Base-by-base conservation (phyloP, 768 basidiomycete species). In the Leucocoprinus sp. region DNA sequence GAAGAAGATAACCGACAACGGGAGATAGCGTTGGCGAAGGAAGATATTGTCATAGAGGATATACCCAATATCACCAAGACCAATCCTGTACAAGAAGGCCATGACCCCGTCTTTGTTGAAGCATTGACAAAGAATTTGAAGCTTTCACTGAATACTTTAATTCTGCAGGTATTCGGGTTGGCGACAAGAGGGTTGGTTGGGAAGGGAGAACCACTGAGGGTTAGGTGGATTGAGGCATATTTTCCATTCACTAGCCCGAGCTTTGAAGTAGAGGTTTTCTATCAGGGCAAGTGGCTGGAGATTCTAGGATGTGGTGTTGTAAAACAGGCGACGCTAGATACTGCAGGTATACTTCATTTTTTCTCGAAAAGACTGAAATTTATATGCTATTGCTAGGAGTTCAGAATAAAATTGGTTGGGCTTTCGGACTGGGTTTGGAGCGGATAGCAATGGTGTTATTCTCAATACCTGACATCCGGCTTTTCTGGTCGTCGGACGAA, bases 171-270 rank as follows among this genome's bases (percentile, higher is more conserved):
- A 21, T 97, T 98, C 60, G 86, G 87, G 3, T 72, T 69, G 7
- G 69, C 61, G 8, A 70, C 68, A 14, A 75, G 68, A 8, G 43
- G 43, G 15, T 5, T 26, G 9, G 38, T 40, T 23, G 23, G 23
- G 12, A 40, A n/a, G 9, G 23, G 23, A 28, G 76, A 86, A 40
- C 93, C 96, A 19, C 68, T 99, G 50, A 72, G 78, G 52, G 85
- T 99, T 21, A 72, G 96, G 17, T 99, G 96, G 96, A 97, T 98
- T 52, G 92, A 97, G 59, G 91, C 95, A 2, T 90, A 87, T 57
- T 98, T 99, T 66, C 96, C 96, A 1, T 99, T 95, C 72, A 99
- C 96, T 45, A 86, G 82, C 49, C 96, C 96, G 7, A 96, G 93
- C 60, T 99, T 89, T 59, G 95, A 99, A 59, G 93, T 99, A 33